Base-by-base conservation (phyloP, 1,284 basidiomycete species). In the Ceratobasidium papillatum region DNA sequence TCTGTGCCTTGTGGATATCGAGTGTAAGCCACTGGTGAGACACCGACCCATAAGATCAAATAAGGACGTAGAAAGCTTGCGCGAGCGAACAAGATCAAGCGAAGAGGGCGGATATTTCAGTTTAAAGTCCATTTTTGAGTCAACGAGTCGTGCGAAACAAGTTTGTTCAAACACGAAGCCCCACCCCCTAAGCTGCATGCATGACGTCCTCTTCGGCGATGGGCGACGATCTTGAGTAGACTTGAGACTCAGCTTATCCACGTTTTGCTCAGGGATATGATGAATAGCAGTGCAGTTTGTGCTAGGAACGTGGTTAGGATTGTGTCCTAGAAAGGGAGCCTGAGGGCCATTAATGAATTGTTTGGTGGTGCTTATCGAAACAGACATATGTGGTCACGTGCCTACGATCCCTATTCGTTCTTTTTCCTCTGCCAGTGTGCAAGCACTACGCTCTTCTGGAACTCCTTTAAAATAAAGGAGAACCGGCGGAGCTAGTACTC, bases 21-120 rank as follows among this genome's bases (percentile, higher is more conserved):
- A 64, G 62, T 3, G 30, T 32, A 45, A 64, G 43, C 62, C 62
- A 64, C 62, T 64, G 19, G 62, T 49, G 45, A 49, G 62, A 49
- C 30, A n/a, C 14, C 45, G 25, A 34, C 22, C 43, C 43, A n/a
- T 11, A n/a, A 64, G 62, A 34, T 64, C 62, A 64, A 64, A 64
- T 64, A 32, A 49, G 11, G 41, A 8, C 27, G 2, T 17, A 30
- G 62, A 49, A 64, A 47, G 45, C 43, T 49, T 19, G 14, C 1
- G 62, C 43, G 41, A 64, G 62, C 62, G 62, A 64, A 43, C 38
- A 61, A 34, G 45, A 32, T 38, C 61, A 64, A 47, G 27, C 27
- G 41, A 49, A 38, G 30, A 34, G 12, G 12, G 49, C 17, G 7
- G 38, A 45, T 2, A 30, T 62, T 62, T 45, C 22, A 36, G 32